Evolutionary conservation across 176 grass and related monocot genomes (phyloP).

Genomic region (Phragmites australis): DNA sequence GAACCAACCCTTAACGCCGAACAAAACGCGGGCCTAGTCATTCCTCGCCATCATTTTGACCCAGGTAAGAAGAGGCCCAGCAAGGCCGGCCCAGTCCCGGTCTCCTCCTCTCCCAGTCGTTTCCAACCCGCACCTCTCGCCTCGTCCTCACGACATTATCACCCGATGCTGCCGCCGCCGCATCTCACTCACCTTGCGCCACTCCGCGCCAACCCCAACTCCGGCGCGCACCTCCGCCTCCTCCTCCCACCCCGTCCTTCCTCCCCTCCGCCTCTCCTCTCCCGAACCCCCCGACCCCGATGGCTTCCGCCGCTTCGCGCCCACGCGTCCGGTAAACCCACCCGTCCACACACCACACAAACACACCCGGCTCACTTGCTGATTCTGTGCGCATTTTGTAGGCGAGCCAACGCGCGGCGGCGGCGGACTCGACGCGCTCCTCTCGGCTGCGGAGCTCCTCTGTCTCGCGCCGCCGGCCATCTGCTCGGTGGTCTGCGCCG

Average conservation of each 20-base stretch:
- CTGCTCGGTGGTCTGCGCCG: conserved; percentile 58
- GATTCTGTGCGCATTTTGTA: conserved; percentile 24
- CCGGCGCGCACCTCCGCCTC: background rate
- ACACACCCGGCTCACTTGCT: background rate
- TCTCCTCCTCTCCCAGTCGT: background rate
- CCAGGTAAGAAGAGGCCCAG: background rate
- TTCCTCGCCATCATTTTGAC: background rate
- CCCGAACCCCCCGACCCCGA: background rate
- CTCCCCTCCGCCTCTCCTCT: background rate
- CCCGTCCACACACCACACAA: background rate
- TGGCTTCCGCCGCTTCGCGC: conserved; percentile 39
- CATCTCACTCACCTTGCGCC: conserved; percentile 2
- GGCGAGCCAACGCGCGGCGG: conserved; percentile 20
- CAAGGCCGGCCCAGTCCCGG: too few species aligned
- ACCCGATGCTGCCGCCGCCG: background rate
- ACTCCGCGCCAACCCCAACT: background rate
- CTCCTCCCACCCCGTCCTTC: background rate
- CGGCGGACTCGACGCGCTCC: conserved; percentile 46
- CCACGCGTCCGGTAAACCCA: conserved; percentile 30
- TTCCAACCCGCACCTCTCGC: background rate
- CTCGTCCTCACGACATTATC: background rate
- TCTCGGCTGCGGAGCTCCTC: conserved; percentile 62
- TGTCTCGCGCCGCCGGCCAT: conserved; percentile 59
- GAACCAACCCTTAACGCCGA: background rate
- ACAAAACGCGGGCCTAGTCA: background rate